Evolutionary conservation across 192 early-diverging fungal genomes (phyloP), one percentile per base, ranked within the genome.

Genomic region (Coemansia sp.): DNA sequence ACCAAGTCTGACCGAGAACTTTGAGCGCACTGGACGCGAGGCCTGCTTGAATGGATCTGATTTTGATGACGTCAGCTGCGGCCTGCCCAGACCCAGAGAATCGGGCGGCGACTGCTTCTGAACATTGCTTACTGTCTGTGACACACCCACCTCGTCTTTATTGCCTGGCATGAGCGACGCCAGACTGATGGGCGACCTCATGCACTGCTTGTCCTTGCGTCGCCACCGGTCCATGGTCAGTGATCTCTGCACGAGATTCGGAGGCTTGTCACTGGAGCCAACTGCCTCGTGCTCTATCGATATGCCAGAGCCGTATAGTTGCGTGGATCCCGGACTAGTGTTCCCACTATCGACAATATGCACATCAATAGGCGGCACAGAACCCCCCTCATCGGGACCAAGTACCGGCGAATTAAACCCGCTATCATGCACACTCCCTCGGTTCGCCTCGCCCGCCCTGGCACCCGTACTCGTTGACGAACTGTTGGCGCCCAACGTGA

Each of bases 331-430:
- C 3, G 51, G 51, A 14, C 25, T 53, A 4, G 51, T 51, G 59
- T 42, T 69, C 4, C 44, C 57, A 31, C 67, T 72, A 34, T 70
- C 76, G 2, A 77, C 65, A 32, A 73, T 39, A 31, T 57, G 70
- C 0, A 77, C 66, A 27, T 38, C 55, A 19, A 69, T 51, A 0
- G 59, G 55, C 1, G 39, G 53, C 15, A 10, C 19, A 53, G 11
- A 55, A 0, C 17, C 36, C 21, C 7, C 4, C n/a, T n/a, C n/a
- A 15, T 4, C 15, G 34, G 34, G 34, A 36, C 27, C 2, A 27
- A 27, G 27, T 6, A 23, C 14, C 2, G 72, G 72, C 12, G 75
- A 67, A n/a, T 48, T 55, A 19, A 68, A 64, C 29, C 57, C 58
- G 12, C 70, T 77, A 34, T 69, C 70, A 14, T 46, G 58, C 27